Evolutionary conservation across 768 basidiomycete species (phyloP), one percentile per base, ranked within the genome.

Genomic region (Tricholoma bakamatsutake): DNA sequence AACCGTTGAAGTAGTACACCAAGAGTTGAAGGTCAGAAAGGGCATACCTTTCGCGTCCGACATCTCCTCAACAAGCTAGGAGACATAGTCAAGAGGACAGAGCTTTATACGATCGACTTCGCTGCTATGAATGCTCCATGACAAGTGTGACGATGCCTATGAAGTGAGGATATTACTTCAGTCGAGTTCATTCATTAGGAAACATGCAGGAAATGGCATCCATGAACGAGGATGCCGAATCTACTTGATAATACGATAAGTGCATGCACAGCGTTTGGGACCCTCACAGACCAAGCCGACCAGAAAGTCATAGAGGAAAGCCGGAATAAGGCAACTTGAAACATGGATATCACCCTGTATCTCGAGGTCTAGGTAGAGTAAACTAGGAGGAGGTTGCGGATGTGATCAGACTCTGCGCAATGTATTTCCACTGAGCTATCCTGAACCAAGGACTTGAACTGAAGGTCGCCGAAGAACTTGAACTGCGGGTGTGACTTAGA

Each of bases 1-100:
- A 28, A 53, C 46, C 17, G 30, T 12, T 58, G 35, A 58, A 43
- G 13, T 53, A 37, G 4, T 12, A 10, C 10, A 11, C 11, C 2
- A 34, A 13, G 4, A 15, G 2, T 24, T 43, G 34, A 28, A 51
- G 24, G 28, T 46, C 48, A 11, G 17, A 27, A 28, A 54, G 13
- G 60, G 28, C 53, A 7, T 57, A 66, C 67, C 64, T 52, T 57
- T 59, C 45, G 60, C 57, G 28, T 48, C 30, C 24, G 61, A 57
- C 64, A 67, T 66, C 54, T 35, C 57, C 37, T 30, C 37, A 43
- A 37, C 12, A 48, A 34, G n/a, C 48, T 42, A 52, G 33, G 56
- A 53, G 35, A 46, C 34, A 46, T 63, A 34, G 30, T 43, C 37
- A 30, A 15, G 24, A 50, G 31, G 10, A 15, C 24, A 24, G 24